Percentiles rank a stretch among this genome's conserved stretches.
These are phyloP conservation scores for Zangia roseola DNA, from an alignment of 768 basidiomycete genomes.

Conservation along the genomic window DNA sequence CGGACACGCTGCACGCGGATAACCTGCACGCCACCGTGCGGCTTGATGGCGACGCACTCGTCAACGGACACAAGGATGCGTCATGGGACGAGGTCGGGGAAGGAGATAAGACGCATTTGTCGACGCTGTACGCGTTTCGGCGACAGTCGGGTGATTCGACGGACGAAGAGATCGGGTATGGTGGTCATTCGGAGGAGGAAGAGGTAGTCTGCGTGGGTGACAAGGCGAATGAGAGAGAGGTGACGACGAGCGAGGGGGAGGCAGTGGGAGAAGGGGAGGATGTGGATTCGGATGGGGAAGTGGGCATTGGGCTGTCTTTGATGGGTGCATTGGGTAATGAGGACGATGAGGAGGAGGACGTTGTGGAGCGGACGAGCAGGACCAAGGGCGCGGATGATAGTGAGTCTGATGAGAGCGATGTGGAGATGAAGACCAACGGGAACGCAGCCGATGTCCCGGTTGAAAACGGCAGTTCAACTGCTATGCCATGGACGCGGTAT, in stretches of 20 bases:
- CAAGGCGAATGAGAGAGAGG: slow-evolving; percentile 4
- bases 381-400: neutral
- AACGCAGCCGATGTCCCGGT: slow-evolving; percentile 1
- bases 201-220: slow-evolving; percentile 1
- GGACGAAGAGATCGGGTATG: slow-evolving; percentile 3
- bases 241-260: neutral
- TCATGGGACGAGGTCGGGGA: slow-evolving; percentile 12
- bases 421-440: slow-evolving; percentile 1
- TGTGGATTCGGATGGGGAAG: slow-evolving; percentile 54
- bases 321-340: slow-evolving; percentile 48
- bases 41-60: neutral
- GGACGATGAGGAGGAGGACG: slow-evolving; percentile 22
- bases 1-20: neutral
- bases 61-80: neutral
- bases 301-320: slow-evolving; percentile 69
- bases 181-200: slow-evolving; percentile 9
- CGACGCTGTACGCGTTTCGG: slow-evolving; percentile 27
- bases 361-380: slow-evolving; percentile 5
- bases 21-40: neutral
- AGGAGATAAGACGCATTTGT: slow-evolving; percentile 21
- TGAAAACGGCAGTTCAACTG: slow-evolving; percentile 2
- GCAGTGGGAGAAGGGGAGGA: slow-evolving; percentile 10
- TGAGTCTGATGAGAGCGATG: slow-evolving; percentile 2
- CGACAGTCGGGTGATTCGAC: slow-evolving; percentile 13
- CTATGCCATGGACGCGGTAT: slow-evolving; percentile 32